A percentile compares a stretch with the other conserved stretches of the same genome.
Evolutionary conservation across 768 basidiomycete genomes (phyloP).

Genomic region (Lepiota subincarnata): DNA sequence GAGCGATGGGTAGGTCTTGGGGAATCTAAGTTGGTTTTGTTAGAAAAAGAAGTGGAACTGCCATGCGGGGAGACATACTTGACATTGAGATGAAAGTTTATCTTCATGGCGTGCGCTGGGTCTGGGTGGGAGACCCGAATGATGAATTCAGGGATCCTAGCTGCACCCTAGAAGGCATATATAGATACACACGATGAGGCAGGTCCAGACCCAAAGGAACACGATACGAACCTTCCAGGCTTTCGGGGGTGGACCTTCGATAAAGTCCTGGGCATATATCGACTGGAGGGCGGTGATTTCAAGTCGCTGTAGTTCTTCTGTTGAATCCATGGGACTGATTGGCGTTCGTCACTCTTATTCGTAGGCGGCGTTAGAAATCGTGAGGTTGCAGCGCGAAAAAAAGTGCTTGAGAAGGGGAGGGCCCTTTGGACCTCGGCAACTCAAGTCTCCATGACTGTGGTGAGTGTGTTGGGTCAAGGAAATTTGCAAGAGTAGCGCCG

Average conservation of each 20-base stretch:
- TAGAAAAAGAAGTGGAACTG: not conserved
- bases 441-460: slow-evolving; percentile 65
- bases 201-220: not conserved
- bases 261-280: slow-evolving; percentile 78
- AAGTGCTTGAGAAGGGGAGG: slow-evolving; percentile 58
- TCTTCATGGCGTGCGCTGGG: slow-evolving; percentile 46
- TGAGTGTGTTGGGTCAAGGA: not conserved
- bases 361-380: slow-evolving; percentile 12
- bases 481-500: not conserved
- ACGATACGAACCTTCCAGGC: slow-evolving; percentile 71
- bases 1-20: slow-evolving; percentile 77
- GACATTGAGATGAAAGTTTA: slow-evolving; percentile 64
- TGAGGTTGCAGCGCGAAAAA: slow-evolving; percentile 25
- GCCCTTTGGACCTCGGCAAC: slow-evolving; percentile 65
- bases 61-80: slow-evolving; percentile 43
- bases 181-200: not conserved
- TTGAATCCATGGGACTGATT: slow-evolving; percentile 56
- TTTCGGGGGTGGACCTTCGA: slow-evolving; percentile 67
- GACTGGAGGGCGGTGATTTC: slow-evolving; percentile 80
- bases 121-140: slow-evolving; percentile 70
- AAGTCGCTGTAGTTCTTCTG: slow-evolving; percentile 57
- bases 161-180: slow-evolving; percentile 50
- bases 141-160: slow-evolving; percentile 69
- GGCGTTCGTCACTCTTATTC: not conserved
- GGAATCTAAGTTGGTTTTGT: slow-evolving; percentile 46